A percentile compares a stretch with the other conserved stretches of the same genome.
These are phyloP conservation scores for Gentiana dahurica DNA, from an alignment of 257 asterid species.

Conservation along the genomic window DNA sequence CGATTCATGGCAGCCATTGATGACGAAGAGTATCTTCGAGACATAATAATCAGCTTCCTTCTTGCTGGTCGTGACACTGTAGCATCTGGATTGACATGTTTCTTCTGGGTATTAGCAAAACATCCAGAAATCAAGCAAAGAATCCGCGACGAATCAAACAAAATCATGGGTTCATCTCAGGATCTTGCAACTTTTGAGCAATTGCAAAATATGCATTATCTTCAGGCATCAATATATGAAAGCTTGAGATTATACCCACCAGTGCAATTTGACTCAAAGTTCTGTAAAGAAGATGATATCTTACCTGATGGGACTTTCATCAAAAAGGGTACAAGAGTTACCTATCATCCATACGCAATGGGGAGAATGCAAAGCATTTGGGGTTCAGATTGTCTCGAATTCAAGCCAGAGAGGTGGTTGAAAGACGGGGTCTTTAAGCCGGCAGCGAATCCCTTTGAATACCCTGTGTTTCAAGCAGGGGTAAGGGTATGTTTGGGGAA, in stretches of 20 bases:
- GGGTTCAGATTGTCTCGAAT: constrained; percentile 59
- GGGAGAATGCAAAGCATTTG: constrained; percentile 64
- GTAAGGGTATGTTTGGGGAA: constrained; percentile 64
- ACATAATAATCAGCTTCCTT: constrained; percentile 49
- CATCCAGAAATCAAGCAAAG: constrained; percentile 28
- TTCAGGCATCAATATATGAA: constrained; percentile 59
- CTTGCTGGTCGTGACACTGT: constrained; percentile 70
- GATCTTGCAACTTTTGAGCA: constrained; percentile 14
- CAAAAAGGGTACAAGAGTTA: constrained; percentile 51
- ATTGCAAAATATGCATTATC: constrained; percentile 8
- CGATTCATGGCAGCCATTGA: constrained; percentile 27
- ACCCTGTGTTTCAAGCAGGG: constrained; percentile 78
- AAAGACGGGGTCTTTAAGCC: not conserved
- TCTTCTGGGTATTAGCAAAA: constrained; percentile 36
- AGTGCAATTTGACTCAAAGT: constrained; percentile 92
- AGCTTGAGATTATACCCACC: constrained; percentile 88
- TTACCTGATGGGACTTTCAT: constrained; percentile 59
- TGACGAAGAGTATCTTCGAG: constrained; percentile 30
- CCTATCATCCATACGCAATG: constrained; percentile 75
- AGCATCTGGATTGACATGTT: constrained; percentile 71
- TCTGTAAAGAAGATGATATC: constrained; percentile 47
- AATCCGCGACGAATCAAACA: constrained; percentile 25
- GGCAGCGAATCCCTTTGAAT: constrained; percentile 26
- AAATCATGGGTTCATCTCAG: constrained; percentile 21
- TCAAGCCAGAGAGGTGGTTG: constrained; percentile 51